Evolutionary conservation across 106 monocot genomes (phyloP).

Genomic region (Posidonia australis): DNA sequence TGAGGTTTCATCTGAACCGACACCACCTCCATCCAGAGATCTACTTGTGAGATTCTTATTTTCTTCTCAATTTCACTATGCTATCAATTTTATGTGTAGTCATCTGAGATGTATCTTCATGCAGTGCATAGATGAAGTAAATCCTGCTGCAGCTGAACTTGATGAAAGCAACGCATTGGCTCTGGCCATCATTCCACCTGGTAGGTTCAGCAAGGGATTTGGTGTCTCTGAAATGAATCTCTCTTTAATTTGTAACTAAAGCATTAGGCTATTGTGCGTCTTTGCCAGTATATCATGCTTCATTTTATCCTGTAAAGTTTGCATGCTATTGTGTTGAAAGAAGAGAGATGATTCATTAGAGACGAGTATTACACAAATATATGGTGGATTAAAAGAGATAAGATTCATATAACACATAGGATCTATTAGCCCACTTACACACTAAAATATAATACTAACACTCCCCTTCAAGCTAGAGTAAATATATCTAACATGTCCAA

Average conservation of each 20-base stretch:
- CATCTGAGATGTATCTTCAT: conserved; percentile 6
- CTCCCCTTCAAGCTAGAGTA: no score
- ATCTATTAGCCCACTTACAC: no score
- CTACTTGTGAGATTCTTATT: conserved; percentile 42
- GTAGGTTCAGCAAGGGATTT: conserved; percentile 15
- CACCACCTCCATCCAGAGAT: conserved; percentile 41
- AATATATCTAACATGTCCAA: no score
- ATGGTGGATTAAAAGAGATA: no score
- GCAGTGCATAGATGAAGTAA: conserved; percentile 68
- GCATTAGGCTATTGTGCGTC: not conserved
- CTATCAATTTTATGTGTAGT: not conserved
- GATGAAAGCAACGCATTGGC: conserved; percentile 87
- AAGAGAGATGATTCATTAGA: no score
- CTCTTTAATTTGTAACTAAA: not conserved
- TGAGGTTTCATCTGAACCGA: conserved; percentile 12
- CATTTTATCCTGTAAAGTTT: not conserved
- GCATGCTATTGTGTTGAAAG: no score
- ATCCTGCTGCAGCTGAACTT: conserved; percentile 55
- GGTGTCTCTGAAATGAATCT: not conserved
- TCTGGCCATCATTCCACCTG: conserved; percentile 68
- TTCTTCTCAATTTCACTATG: not conserved
- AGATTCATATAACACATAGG: no score
- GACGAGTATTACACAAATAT: no score
- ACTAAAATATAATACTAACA: no score
- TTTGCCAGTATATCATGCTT: not conserved